A percentile compares a stretch with the other conserved stretches of the same genome.
Evolutionary conservation across 2,329 filamentous ascomycete species (phyloP).

Genomic region (Ascochyta clinopodiicola): DNA sequence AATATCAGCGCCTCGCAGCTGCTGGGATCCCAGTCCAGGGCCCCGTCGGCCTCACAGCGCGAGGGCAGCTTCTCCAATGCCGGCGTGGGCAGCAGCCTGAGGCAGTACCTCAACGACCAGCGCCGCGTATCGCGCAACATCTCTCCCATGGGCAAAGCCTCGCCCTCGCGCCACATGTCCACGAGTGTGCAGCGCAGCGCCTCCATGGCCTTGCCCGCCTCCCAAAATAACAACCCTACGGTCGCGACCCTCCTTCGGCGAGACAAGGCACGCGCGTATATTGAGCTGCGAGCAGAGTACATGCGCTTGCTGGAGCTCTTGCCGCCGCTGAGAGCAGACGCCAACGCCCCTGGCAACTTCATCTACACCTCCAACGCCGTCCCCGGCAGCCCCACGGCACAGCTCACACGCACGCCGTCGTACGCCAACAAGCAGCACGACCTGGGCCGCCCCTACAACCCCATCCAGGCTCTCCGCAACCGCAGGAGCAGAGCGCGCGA

Average conservation of each 20-base stretch:
- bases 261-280: constrained; percentile 81
- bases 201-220: constrained; percentile 32
- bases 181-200: constrained; percentile 31
- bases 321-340: constrained; percentile 69
- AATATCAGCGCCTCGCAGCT: constrained; percentile 65
- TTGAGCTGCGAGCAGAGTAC: constrained; percentile 88
- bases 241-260: constrained; percentile 80
- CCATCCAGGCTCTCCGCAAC: constrained; percentile 90
- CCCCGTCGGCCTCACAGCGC: constrained; percentile 51
- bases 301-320: constrained; percentile 78
- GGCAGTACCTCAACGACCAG: constrained; percentile 75
- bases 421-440: constrained; percentile 45
- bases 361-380: constrained; percentile 48
- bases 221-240: constrained; percentile 69
- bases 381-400: constrained; percentile 50
- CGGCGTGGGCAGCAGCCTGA: constrained; percentile 64
- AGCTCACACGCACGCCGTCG: constrained; percentile 48
- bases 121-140: constrained; percentile 66
- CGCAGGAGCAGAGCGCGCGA: constrained; percentile 83
- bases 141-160: constrained; percentile 61
- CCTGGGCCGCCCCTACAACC: constrained; percentile 83
- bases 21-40: constrained; percentile 57
- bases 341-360: constrained; percentile 51
- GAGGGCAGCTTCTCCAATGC: constrained; percentile 49
- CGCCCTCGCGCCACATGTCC: constrained; percentile 43